Base-by-base conservation (phyloP, 371 early-diverging fungal species). In the Mortierella sp. region DNA sequence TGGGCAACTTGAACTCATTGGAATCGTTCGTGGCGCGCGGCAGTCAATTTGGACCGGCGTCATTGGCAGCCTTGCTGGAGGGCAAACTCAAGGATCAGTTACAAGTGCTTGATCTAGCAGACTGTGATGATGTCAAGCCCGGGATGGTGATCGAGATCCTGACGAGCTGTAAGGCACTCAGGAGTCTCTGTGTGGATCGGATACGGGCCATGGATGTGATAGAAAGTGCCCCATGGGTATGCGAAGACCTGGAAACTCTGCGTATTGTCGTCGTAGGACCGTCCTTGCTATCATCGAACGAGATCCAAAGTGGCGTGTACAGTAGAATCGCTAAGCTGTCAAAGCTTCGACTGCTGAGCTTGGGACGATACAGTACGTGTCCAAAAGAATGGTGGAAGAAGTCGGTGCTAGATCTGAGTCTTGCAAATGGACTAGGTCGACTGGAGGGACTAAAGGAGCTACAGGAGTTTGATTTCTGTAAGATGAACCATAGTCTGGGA, bases 401-500 rank as follows among this genome's bases (percentile, higher is more conserved):
- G 21, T 64, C 64, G 3, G 39, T 60, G 2, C 24, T 72, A 37
- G 56, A 72, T n/a, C 54, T 72, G 17, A 65, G 56, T 52, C 66
- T 72, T 27, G 37, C 32, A 19, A 42, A 37, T 28, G 72, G 72
- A 19, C n/a, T 72, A 1, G 49, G 34, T 1, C 51, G 51, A 28
- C 27, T 72, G 23, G 51, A 26, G 1, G 2, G 30, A 8, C 19
- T 72, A 54, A 52, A 14, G 7, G 57, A 72, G 42, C 43, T 72
- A 48, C 27, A 34, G 28, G 72, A 60, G 52, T 60, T 72, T 72
- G 66, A 60, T 21, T 72, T 72, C 43, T 55, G 60, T 51, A 52
- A 60, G 15, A 58, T 64, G 66, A 6, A 47, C 28, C 65, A 72
- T 23, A 52, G 26, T 23, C 19, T 65, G 60, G 57, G 57, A 24